Percentiles rank a stretch among this genome's conserved stretches.
Conservation (phyloP, 75 land plant genomes). For the Pinus tabuliformis region DNA sequence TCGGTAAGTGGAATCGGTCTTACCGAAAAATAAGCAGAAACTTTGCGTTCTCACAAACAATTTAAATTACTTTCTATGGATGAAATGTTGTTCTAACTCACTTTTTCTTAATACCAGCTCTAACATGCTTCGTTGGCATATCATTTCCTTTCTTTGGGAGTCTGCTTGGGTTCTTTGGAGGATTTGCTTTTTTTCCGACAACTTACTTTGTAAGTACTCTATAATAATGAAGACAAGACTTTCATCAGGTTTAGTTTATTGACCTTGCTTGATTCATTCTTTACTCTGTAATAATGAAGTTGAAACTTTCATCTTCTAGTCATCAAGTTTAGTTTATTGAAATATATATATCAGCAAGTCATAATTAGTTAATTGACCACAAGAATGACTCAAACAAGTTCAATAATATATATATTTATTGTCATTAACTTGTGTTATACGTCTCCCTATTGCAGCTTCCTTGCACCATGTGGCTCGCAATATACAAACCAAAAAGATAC, state of each 20-base stretch:
- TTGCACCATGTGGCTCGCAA: constrained; percentile 76
- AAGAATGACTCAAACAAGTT: too few relatives aligned
- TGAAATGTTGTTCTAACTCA: background rate
- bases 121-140: constrained; percentile 56
- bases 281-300: too few relatives aligned
- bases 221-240: too few relatives aligned
- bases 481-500: constrained; percentile 69
- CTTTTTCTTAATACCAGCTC: constrained; percentile 20
- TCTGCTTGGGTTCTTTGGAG: constrained; percentile 70
- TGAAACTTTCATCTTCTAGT: too few relatives aligned
- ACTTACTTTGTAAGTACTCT: constrained; percentile 36
- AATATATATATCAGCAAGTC: too few relatives aligned
- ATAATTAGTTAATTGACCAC: too few relatives aligned
- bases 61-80: background rate
- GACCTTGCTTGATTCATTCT: too few relatives aligned
- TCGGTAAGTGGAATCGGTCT: constrained; percentile 50
- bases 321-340: too few relatives aligned
- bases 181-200: constrained; percentile 73
- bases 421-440: too few relatives aligned
- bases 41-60: background rate
- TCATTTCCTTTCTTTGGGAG: constrained; percentile 64
- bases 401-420: too few relatives aligned
- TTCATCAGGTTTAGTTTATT: too few relatives aligned
- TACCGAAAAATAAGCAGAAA: background rate
- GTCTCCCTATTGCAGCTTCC: constrained; percentile 24